phyloP scores from a whole-genome alignment of 768 basidiomycete genomes.

The Podaxis carcinomalis region DNA sequence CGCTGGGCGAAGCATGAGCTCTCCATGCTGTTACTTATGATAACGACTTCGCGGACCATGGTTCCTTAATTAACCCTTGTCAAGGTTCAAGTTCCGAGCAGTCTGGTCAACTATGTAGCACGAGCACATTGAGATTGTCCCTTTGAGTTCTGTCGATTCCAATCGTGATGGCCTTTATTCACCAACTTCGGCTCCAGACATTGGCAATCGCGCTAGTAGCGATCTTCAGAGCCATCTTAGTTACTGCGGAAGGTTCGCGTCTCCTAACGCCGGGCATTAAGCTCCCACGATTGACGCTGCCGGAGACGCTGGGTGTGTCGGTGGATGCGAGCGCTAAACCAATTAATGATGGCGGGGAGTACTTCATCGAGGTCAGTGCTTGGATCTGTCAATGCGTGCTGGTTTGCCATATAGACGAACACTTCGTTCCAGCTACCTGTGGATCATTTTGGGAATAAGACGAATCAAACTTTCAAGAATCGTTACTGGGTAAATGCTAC shows the following conservation, averaged over 20 bases:
- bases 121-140: background rate
- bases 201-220: background rate
- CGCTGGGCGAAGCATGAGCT: background rate
- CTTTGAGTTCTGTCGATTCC: background rate
- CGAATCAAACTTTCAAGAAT: slow-evolving; percentile 34
- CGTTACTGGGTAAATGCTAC: slow-evolving; percentile 47
- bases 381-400: too few species aligned
- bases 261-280: background rate
- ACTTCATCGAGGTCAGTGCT: slow-evolving; percentile 3
- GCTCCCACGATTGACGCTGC: background rate
- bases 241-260: background rate
- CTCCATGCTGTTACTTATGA: too few species aligned
- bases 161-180: background rate
- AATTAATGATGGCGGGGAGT: background rate
- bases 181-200: background rate
- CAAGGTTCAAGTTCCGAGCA: background rate
- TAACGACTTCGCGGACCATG: background rate
- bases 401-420: background rate
- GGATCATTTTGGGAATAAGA: slow-evolving; percentile 37
- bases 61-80: background rate
- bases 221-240: background rate
- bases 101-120: background rate
- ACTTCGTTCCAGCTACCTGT: slow-evolving; percentile 33
- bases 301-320: background rate
- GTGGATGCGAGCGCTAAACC: background rate